A percentile compares a stretch with the other conserved stretches of the same genome.
Conservation (phyloP, 768 basidiomycete genomes). For the Pisolithus microcarpus region DNA sequence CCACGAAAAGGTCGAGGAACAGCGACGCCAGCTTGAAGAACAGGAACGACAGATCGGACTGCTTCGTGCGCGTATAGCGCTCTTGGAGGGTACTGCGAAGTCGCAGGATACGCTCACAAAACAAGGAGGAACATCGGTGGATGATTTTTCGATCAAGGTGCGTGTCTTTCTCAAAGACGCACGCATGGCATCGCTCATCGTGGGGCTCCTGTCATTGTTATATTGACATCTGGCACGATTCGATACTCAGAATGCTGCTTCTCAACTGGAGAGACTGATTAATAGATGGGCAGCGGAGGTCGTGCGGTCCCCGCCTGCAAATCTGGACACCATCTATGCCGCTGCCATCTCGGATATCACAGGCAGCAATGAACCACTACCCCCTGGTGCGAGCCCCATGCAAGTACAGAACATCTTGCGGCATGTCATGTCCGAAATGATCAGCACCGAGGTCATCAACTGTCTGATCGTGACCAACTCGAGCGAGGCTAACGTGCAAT, state of each 20-base stretch:
- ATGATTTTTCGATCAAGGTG: constrained; percentile 86
- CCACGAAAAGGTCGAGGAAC: constrained; percentile 83
- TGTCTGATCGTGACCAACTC: constrained; percentile 84
- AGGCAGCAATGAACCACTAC: constrained; percentile 39
- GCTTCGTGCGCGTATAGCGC: constrained; percentile 60
- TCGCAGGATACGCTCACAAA: constrained; percentile 20
- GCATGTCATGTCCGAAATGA: constrained; percentile 70
- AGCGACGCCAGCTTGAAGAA: constrained; percentile 69
- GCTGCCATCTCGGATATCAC: constrained; percentile 57
- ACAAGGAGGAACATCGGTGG: constrained; percentile 59
- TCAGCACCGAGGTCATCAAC: constrained; percentile 74
- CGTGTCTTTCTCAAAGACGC: constrained; percentile 10
- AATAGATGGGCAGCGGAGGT: constrained; percentile 85
- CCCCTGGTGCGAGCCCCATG: constrained; percentile 49
- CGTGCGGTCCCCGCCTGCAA: constrained; percentile 49
- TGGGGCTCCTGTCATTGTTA: background rate
- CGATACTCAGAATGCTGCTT: constrained; percentile 60
- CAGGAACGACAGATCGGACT: constrained; percentile 78
- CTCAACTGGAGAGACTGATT: constrained; percentile 72
- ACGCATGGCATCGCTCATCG: background rate
- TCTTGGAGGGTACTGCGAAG: constrained; percentile 58
- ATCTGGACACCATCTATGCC: constrained; percentile 46
- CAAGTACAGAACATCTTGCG: constrained; percentile 74
- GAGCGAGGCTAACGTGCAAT: constrained; percentile 73
- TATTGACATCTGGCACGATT: too few relatives aligned